Conservation (phyloP, 176 grass and related monocot genomes). For the Miscanthus lutarioriparius region DNA sequence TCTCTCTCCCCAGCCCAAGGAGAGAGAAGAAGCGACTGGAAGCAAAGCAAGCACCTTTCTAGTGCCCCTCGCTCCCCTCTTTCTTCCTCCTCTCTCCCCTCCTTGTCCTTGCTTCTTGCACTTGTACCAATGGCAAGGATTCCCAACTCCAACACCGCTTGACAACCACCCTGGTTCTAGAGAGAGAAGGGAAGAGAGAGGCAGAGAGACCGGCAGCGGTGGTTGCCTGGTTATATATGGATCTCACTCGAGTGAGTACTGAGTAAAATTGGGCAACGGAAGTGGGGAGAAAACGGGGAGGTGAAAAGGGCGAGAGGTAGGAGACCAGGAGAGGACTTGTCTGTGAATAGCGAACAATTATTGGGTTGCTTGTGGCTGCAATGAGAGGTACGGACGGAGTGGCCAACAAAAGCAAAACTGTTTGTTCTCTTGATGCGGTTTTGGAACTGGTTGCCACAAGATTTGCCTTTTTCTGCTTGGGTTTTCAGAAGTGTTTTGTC, state of each 20-base stretch:
- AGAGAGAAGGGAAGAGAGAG: conserved; percentile 32
- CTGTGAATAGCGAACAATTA: conserved; percentile 18
- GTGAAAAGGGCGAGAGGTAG: conserved; percentile 44
- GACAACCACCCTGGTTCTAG: conserved; percentile 35
- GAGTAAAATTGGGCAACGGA: conserved; percentile 27
- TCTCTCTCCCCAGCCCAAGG: conserved; percentile 19
- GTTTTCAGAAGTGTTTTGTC: conserved; percentile 19
- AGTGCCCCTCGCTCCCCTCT: not conserved
- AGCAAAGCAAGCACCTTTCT: conserved; percentile 10
- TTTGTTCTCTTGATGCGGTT: not conserved
- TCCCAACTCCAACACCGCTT: conserved; percentile 36
- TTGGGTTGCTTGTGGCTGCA: conserved; percentile 1
- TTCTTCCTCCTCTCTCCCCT: not conserved
- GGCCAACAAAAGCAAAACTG: conserved; percentile 22
- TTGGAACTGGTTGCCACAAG: not conserved
- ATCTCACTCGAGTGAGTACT: conserved; percentile 46
- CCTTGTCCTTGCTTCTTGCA: conserved; percentile 18
- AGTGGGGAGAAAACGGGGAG: conserved; percentile 30
- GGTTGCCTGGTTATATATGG: conserved; percentile 46
- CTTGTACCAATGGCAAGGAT: conserved; percentile 24
- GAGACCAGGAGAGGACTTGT: conserved; percentile 21
- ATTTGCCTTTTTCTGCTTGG: conserved; percentile 10
- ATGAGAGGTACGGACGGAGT: not conserved
- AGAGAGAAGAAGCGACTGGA: conserved; percentile 42
- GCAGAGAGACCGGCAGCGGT: conserved; percentile 29